These are phyloP conservation scores for Pseudocercospora crystallina DNA, from an alignment of 2,329 filamentous ascomycete genomes.

Conservation along the genomic window DNA sequence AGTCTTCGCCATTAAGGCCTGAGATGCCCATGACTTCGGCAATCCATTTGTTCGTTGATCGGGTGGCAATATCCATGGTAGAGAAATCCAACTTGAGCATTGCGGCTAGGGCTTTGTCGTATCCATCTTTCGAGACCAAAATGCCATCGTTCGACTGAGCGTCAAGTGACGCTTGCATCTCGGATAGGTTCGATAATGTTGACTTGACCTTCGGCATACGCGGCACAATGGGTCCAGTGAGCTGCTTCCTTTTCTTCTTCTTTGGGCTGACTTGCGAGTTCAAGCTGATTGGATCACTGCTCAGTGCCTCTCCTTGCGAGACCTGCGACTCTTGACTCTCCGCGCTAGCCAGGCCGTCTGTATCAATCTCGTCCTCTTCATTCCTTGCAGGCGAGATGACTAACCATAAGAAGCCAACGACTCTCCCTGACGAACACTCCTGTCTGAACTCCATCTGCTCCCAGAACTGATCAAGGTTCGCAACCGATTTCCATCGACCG, in stretches of 20 bases:
- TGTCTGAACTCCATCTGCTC: slow-evolving; percentile 97
- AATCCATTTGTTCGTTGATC: slow-evolving; percentile 69
- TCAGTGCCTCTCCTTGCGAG: slow-evolving; percentile 2
- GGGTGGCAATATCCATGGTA: slow-evolving; percentile 60
- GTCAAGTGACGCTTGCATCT: slow-evolving; percentile 18
- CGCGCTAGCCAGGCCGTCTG: background rate
- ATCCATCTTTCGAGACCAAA: slow-evolving; percentile 33
- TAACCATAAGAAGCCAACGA: slow-evolving; percentile 94
- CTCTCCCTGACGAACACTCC: slow-evolving; percentile 86
- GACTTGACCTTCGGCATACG: slow-evolving; percentile 55
- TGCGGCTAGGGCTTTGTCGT: slow-evolving; percentile 54
- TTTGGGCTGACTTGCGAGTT: slow-evolving; percentile 9
- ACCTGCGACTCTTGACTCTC: slow-evolving; percentile 23
- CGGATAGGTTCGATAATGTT: slow-evolving; percentile 24
- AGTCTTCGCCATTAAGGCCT: slow-evolving; percentile 20
- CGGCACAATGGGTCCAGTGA: slow-evolving; percentile 62
- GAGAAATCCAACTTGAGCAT: slow-evolving; percentile 74
- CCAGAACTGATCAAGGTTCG: slow-evolving; percentile 89
- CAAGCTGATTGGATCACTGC: slow-evolving; percentile 3
- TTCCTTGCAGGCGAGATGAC: slow-evolving; percentile 64
- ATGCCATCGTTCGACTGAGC: slow-evolving; percentile 20
- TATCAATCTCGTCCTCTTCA: slow-evolving; percentile 4
- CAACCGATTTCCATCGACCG: slow-evolving; percentile 80
- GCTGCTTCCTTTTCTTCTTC: slow-evolving; percentile 45
- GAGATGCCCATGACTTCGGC: slow-evolving; percentile 55